Conservation (phyloP, 129 eudicot genomes). For the Kitagawia praeruptora region DNA sequence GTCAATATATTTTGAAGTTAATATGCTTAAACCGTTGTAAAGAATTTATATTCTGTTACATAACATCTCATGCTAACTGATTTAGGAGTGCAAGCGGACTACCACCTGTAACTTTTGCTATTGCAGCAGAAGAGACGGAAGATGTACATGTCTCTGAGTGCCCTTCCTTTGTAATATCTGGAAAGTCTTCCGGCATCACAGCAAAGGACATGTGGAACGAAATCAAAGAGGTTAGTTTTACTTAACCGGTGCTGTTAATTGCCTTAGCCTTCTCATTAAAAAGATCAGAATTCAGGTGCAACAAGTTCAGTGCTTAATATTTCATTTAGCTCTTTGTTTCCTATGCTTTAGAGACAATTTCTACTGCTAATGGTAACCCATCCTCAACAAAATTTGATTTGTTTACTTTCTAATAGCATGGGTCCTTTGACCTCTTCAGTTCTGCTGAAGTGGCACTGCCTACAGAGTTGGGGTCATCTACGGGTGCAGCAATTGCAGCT, state of each 20-base stretch:
- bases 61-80: slow-evolving; percentile 4
- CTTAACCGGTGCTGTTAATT: neutral
- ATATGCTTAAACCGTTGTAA: neutral
- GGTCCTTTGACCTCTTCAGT: slow-evolving; percentile 44
- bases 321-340: neutral
- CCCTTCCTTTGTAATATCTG: slow-evolving; percentile 54
- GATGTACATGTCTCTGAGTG: slow-evolving; percentile 49
- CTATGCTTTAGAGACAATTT: neutral
- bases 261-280: neutral
- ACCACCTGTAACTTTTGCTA: slow-evolving; percentile 44
- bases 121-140: slow-evolving; percentile 44
- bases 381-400: slow-evolving; percentile 13
- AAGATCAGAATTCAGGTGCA: neutral
- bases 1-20: neutral
- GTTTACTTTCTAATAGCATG: slow-evolving; percentile 32
- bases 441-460: slow-evolving; percentile 32
- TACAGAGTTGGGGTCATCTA: slow-evolving; percentile 35
- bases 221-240: slow-evolving; percentile 36
- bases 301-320: neutral
- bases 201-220: slow-evolving; percentile 60
- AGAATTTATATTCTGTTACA: neutral
- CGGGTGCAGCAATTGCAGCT: slow-evolving; percentile 60
- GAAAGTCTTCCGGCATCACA: slow-evolving; percentile 38
- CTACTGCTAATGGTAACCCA: neutral
- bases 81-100: slow-evolving; percentile 44